These are phyloP conservation scores for Fusarium tricinctum DNA, from an alignment of 2,329 filamentous ascomycete genomes.

Conservation along the genomic window DNA sequence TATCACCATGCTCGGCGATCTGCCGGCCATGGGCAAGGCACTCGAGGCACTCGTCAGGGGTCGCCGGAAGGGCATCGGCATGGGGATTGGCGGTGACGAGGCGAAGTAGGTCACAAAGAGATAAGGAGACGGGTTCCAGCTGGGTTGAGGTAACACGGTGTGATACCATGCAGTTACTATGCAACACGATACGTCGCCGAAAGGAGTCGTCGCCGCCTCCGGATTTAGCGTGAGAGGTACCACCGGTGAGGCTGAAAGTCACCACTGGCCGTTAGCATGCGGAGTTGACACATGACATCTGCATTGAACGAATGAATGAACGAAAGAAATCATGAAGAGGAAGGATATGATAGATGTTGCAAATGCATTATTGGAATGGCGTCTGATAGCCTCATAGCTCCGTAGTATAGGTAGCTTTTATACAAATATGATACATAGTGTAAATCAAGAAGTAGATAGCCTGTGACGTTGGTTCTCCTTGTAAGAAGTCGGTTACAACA, in stretches of 20 bases:
- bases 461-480: neutral
- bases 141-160: constrained; percentile 32
- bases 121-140: constrained; percentile 16
- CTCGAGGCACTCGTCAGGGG: constrained; percentile 77
- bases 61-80: constrained; percentile 78
- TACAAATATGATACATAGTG: constrained; percentile 28
- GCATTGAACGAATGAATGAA: constrained; percentile 11
- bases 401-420: constrained; percentile 25
- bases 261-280: neutral
- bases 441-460: constrained; percentile 1
- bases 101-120: constrained; percentile 7
- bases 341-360: constrained; percentile 11
- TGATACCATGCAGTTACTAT: constrained; percentile 17
- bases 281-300: neutral
- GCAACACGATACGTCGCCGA: constrained; percentile 26
- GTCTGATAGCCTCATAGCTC: constrained; percentile 25
- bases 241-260: constrained; percentile 6
- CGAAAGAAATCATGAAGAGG: constrained; percentile 19
- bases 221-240: neutral
- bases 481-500: neutral
- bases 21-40: constrained; percentile 83
- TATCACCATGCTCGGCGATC: constrained; percentile 86
- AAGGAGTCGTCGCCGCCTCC: constrained; percentile 6
- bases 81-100: constrained; percentile 57
- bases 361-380: constrained; percentile 36